Conservation (phyloP, 345 rosid genomes). For the Pugionium cornutum region DNA sequence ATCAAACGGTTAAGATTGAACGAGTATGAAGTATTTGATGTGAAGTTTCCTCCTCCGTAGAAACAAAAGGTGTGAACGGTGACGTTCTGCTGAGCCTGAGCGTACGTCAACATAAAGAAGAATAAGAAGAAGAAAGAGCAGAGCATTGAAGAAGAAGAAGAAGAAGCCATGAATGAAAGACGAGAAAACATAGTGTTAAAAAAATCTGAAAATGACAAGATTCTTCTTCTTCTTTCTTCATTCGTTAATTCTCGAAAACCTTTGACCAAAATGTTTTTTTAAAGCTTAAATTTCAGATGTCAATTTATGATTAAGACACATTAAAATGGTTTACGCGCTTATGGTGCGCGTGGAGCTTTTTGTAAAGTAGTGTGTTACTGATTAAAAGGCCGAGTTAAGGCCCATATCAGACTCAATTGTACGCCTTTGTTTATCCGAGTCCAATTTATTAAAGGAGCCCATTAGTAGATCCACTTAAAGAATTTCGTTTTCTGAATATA, state of each 20-base stretch:
- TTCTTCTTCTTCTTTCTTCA: background rate
- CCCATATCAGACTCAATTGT: background rate
- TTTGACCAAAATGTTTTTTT: slow-evolving; percentile 14
- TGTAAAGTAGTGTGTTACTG: background rate
- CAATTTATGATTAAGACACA: background rate
- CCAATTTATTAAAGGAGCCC: too few species aligned
- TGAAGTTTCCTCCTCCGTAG: slow-evolving; percentile 27
- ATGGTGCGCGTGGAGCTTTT: background rate
- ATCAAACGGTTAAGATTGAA: slow-evolving; percentile 25
- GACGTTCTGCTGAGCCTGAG: slow-evolving; percentile 11
- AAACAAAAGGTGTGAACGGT: slow-evolving; percentile 20
- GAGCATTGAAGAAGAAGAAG: background rate
- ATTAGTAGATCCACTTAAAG: too few species aligned
- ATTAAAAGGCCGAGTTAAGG: background rate
- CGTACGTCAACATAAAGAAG: background rate
- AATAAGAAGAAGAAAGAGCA: background rate
- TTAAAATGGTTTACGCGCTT: background rate
- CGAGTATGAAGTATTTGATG: slow-evolving; percentile 29
- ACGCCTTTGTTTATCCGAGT: too few species aligned
- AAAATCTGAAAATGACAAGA: background rate
- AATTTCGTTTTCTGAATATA: background rate
- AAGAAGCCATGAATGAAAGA: slow-evolving; percentile 6
- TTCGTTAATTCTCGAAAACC: slow-evolving; percentile 9
- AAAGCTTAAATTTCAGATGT: background rate
- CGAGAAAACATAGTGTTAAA: background rate